Percentiles rank a stretch among this genome's conserved stretches.
These are phyloP conservation scores for Wickerhamiella spandovensis DNA, from an alignment of 805 yeast genomes.

Conservation along the genomic window DNA sequence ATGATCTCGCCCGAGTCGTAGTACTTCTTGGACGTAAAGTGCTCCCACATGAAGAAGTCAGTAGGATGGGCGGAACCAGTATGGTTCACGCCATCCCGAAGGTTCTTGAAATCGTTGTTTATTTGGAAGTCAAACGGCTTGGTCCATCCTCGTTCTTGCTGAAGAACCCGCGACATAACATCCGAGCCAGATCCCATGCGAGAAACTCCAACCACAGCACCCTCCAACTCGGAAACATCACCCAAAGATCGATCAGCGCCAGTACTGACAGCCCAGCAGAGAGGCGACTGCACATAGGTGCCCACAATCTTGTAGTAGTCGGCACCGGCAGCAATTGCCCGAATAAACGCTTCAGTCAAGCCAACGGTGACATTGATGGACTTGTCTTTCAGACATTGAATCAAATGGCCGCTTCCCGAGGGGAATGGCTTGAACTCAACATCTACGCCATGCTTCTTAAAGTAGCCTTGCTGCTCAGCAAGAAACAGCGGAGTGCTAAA, in stretches of 20 bases:
- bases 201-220: slow-evolving; percentile 60
- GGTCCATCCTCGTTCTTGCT: slow-evolving; percentile 41
- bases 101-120: slow-evolving; percentile 53
- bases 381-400: slow-evolving; percentile 50
- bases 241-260: slow-evolving; percentile 42
- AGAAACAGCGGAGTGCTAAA: slow-evolving; percentile 76
- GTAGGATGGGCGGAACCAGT: slow-evolving; percentile 32
- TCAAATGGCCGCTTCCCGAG: slow-evolving; percentile 81
- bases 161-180: slow-evolving; percentile 81
- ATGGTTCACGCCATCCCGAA: slow-evolving; percentile 67
- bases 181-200: slow-evolving; percentile 87
- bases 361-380: slow-evolving; percentile 72
- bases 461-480: slow-evolving; percentile 50
- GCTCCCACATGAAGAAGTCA: slow-evolving; percentile 94
- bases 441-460: slow-evolving; percentile 34
- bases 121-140: slow-evolving; percentile 36
- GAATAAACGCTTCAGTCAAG: slow-evolving; percentile 78
- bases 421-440: slow-evolving; percentile 56
- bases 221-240: slow-evolving; percentile 36
- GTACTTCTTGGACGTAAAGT: slow-evolving; percentile 76
- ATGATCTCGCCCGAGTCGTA: slow-evolving; percentile 71
- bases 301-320: slow-evolving; percentile 54
- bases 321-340: slow-evolving; percentile 65
- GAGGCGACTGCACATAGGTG: slow-evolving; percentile 74
- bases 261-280: slow-evolving; percentile 83